phyloP scores from a whole-genome alignment of 352 stramenopile genomes.

The Pythium brachiatum region DNA sequence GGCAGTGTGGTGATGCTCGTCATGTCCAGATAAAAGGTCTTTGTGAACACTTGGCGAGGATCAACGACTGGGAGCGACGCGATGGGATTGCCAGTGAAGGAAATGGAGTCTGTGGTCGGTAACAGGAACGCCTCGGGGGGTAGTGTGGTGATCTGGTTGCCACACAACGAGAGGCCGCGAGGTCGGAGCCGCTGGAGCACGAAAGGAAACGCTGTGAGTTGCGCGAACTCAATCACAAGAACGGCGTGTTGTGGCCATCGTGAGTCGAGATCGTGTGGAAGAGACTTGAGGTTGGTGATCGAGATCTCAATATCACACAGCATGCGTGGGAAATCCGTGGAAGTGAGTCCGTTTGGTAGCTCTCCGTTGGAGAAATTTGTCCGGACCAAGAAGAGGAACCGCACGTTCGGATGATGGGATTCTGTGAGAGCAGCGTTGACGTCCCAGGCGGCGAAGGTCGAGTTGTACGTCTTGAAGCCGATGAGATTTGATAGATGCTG shows the following conservation, averaged over 20 bases:
- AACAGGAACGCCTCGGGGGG: not conserved
- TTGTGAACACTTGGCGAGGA: not conserved
- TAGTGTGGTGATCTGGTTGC: constrained; percentile 4
- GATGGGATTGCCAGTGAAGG: constrained; percentile 5
- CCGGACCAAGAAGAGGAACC: constrained; percentile 1
- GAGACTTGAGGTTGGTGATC: constrained; percentile 8
- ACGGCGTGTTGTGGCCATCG: not conserved
- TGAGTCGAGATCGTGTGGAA: constrained; percentile 12
- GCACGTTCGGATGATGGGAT: constrained; percentile 24
- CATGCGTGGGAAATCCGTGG: constrained; percentile 3
- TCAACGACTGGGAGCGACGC: not conserved
- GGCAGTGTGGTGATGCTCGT: too few relatives aligned
- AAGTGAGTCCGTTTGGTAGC: constrained; percentile 6
- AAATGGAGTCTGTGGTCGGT: not conserved
- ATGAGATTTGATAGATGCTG: constrained; percentile 25
- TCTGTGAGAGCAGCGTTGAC: constrained; percentile 29
- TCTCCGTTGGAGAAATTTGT: constrained; percentile 21
- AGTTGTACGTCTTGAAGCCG: constrained; percentile 42
- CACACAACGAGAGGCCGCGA: not conserved
- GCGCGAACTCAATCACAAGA: not conserved
- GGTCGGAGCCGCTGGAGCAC: not conserved
- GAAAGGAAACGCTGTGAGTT: constrained; percentile 4
- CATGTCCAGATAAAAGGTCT: too few relatives aligned
- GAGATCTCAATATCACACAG: constrained; percentile 17
- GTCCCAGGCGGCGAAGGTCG: constrained; percentile 34